Evolutionary conservation across 176 grass and related monocot genomes (phyloP), one percentile per base, ranked within the genome.

Genomic region (Tuctoria greenei): DNA sequence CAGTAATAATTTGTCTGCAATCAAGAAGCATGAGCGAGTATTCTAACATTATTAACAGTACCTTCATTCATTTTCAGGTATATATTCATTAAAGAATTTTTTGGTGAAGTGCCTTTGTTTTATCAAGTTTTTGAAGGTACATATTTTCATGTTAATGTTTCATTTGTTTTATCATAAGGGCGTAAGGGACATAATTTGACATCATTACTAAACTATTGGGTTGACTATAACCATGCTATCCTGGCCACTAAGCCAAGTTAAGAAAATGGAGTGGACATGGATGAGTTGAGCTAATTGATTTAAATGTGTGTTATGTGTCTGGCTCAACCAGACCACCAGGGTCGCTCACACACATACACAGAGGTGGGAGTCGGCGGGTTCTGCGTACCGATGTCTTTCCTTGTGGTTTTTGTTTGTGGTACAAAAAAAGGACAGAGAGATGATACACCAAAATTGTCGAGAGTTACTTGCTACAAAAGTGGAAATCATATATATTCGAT

Each of bases 81-180:
- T 67, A 79, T 97, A 69, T 97, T 97, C 65, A 66, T 89, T 50
- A 74, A 90, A 68, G 80, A 87, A 62, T 97, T 97, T 49, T 97
- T 97, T 90, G 72, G 81, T 39, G 87, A 97, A 69, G 84, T 78
- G 39, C 66, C 87, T 39, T 74, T 97, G 63, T 93, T 97, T 87
- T 87, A 67, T 86, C 57, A 73, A 88, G 78, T 97, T 61, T 97
- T 97, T 79, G 56, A 91, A 88, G 93, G 93, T 97, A 73, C 10
- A 27, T 56, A 3, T 66, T 64, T 40, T 57, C 44, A 20, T 36
- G 4, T 61, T 58, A 52, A 67, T 77, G 21, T 42, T 68, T 17
- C 44, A 26, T 73, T 55, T 61, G 13, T 73, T 5, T 75, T 80
- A 47, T 72, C n/a, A n/a, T n/a, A n/a, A n/a, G n/a, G n/a, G n/a